Base-by-base conservation (phyloP, 2,329 filamentous ascomycete species). In the Trichoderma citrinoviride region DNA sequence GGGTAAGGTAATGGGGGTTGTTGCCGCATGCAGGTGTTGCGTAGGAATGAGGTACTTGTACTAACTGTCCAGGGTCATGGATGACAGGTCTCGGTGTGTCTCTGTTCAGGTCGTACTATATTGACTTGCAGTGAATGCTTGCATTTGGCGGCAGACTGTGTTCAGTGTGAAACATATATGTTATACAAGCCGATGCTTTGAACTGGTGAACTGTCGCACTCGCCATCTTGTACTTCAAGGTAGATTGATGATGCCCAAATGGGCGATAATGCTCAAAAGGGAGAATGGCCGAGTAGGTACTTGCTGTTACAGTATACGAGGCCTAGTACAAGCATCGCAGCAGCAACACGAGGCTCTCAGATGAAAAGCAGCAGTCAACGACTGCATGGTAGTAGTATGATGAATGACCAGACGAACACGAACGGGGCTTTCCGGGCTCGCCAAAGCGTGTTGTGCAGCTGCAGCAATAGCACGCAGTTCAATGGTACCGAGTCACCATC, bases 391-490 rank as follows among this genome's bases (percentile, higher is more conserved):
- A 7, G 7, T 29, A 7, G 14, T 12, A 7, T 37, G 33, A 37
- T 14, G 7, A 37, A 12, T 8, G 7, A 8, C 29, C 33, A 37
- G 10, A 3, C 7, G 33, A 37, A 37, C 33, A 61, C 29, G 21
- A 61, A 17, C 46, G 57, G 57, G 43, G 37, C 23, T 17, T 61
- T 61, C 54, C 60, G 60, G 60, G 43, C 12, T 37, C 10, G 37
- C 19, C 33, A 37, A 33, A 37, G 7, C 10, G 44, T 57, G 44
- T 60, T 40, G 29, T 50, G 55, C 55, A 37, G 41, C 8, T 37
- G 33, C 12, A 37, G 33, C 14, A 12, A 37, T 37, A 37, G 10
- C 29, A 8, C 8, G 29, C 29, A 29, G 29, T 7, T 29, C 7
- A 29, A 29, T 29, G 10, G 33, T 5, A 37, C 33, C 33, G 14